Base-by-base conservation (phyloP, 495 filamentous ascomycete genomes). In the Aeminium ludgeri region DNA sequence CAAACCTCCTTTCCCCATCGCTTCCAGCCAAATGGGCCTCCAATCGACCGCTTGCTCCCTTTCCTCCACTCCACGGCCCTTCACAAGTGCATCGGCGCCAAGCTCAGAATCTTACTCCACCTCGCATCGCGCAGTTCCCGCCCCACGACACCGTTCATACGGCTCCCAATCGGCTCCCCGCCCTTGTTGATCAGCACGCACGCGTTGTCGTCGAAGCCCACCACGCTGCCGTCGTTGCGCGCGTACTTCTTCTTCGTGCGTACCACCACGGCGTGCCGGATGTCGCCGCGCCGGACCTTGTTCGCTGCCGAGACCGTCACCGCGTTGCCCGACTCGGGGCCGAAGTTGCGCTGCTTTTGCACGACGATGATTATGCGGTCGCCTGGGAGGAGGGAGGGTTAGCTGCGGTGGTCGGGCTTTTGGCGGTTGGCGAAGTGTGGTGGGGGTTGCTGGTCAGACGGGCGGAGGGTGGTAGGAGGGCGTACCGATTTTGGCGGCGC, bases 311-410 rank as follows among this genome's bases (percentile, higher is more conserved):
- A 67, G 29, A 74, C 67, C 20, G 63, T 60, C 20, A 72, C 63
- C 25, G 62, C 62, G 35, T 65, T 69, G 27, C 73, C 72, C 23
- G 68, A 67, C 48, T 86, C 82, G 36, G 75, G 64, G 33, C 74
- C 78, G 52, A 85, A 78, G 44, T 68, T 73, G 41, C 86, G 74
- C 56, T 94, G 85, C 55, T 96, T 95, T 61, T 99, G 87, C 33
- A 99, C 85, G 45, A 99, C 87, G 43, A 92, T 83, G 41, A 99
- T 83, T 50, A 99, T 95, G 28, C 86, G 79, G 56, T 99, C 91
- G 56, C 91, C 89, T 97, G 35, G 12, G 17, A 44, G 42, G 2
- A 43, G 32, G 23, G n/a, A n/a, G n/a, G 25, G 8, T 16, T 40
- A 32, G 39, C 15, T 15, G 12, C 11, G 34, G 34, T 7, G 13